Evolutionary conservation across 2,329 filamentous ascomycete species (phyloP), one percentile per base, ranked within the genome.

Genomic region (Colletotrichum graminicola): DNA sequence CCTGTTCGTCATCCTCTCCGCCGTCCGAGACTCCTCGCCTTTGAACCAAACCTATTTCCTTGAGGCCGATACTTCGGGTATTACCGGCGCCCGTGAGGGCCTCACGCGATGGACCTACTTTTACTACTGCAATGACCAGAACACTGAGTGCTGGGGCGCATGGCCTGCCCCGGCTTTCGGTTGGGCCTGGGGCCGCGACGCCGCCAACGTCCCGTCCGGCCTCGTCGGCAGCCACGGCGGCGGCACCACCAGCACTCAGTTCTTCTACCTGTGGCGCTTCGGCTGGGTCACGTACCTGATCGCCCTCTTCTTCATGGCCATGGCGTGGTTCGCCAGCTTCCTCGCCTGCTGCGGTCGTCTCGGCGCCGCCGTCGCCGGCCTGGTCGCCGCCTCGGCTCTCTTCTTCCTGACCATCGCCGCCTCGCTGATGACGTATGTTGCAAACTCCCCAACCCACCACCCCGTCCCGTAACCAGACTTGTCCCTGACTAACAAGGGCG

Each of bases 281-380:
- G 92, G 94, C 81, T 98, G 95, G 89, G 94, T 95, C 47, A 96
- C 97, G 82, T 93, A 93, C 84, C 85, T 98, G 67, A 91, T 98
- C 75, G 90, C 91, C 23, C 88, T 98, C 47, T 90, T 97, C 85
- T 96, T 97, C 80, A 89, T 89, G 73, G 86, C 89, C 59, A 67
- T 90, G 34, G 89, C 92, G 73, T 90, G 95, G 78, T 88, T 94
- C 80, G 82, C 87, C 14, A 89, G 90, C 74, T 85, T 94, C 73
- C 81, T 94, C 21, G 91, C 92, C 21, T 90, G 92, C 78, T 93
- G 86, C 81, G 90, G 90, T 43, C 89, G 93, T 67, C 85, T 94
- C 1, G 93, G 91, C 56, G 88, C 92, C 10, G 91, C 90, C 57
- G 80, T 95, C 52, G 88, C 91, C 6, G 90, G 88, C 23, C 77